Percentiles rank a stretch among this genome's conserved stretches.
Conservation (phyloP, 2,329 filamentous ascomycete species). For the Dryadomyces quercivorus region DNA sequence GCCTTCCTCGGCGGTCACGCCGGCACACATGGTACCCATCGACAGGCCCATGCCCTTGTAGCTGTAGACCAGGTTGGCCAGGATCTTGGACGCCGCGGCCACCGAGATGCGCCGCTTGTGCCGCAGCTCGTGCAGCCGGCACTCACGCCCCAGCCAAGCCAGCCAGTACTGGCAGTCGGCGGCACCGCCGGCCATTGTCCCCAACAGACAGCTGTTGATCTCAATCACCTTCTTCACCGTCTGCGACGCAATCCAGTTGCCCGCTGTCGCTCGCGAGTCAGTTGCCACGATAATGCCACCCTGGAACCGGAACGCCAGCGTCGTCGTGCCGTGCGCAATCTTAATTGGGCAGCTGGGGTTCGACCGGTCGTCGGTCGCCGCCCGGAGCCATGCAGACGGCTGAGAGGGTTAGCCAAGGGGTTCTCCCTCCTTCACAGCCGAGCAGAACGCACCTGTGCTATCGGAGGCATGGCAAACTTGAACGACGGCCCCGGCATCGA, state of each 20-base stretch:
- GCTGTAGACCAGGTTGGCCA: conserved; percentile 93
- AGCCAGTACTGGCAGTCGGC: conserved; percentile 99
- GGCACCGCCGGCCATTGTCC: conserved; percentile 96
- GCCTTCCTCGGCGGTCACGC: conserved; percentile 88
- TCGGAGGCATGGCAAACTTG: conserved; percentile 89
- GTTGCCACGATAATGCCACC: conserved; percentile 97
- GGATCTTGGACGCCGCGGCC: conserved; percentile 93
- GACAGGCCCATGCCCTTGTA: conserved; percentile 99
- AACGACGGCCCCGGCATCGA: conserved; percentile 66
- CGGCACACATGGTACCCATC: conserved; percentile 99
- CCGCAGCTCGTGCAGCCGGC: conserved; percentile 94
- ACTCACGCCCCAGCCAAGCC: conserved; percentile 97
- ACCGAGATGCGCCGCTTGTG: conserved; percentile 99
- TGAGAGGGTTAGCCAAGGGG: conserved; percentile 23
- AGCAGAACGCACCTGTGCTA: conserved; percentile 56
- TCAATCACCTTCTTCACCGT: conserved; percentile 99
- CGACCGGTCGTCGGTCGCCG: conserved; percentile 91
- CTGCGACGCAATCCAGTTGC: conserved; percentile 99
- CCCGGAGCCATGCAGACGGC: conserved; percentile 89
- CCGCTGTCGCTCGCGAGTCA: conserved; percentile 91
- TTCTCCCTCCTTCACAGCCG: too few species aligned
- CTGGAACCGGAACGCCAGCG: conserved; percentile 94
- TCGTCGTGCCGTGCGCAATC: conserved; percentile 97
- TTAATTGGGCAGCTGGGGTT: conserved; percentile 98
- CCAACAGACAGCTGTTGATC: conserved; percentile 87